A percentile compares a stretch with the other conserved stretches of the same genome.
Conservation (phyloP, 306 rosid species). For the Cicer bijugum region DNA sequence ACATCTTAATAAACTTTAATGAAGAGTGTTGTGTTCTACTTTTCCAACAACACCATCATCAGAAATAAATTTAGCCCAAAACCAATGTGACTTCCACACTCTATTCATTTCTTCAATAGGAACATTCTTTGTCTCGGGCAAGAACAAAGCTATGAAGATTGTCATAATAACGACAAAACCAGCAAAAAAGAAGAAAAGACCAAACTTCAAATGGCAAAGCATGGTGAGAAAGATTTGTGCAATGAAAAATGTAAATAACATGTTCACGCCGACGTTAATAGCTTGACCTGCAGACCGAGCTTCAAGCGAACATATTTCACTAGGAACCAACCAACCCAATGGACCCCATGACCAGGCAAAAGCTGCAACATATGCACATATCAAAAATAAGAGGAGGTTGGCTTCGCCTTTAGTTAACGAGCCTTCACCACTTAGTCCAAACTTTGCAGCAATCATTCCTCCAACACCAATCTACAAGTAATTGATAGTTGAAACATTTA, state of each 20-base stretch:
- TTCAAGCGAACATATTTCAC: conserved; percentile 14
- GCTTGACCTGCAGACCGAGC: neutral
- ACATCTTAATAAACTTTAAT: neutral
- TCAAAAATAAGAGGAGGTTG: conserved; percentile 43
- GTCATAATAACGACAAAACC: neutral
- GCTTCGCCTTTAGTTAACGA: conserved; percentile 32
- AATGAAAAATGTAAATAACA: conserved; percentile 52
- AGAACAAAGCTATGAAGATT: neutral
- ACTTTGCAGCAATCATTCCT: conserved; percentile 37
- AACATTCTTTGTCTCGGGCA: conserved; percentile 62
- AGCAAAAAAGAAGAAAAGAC: neutral
- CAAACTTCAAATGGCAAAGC: neutral
- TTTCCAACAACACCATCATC: neutral
- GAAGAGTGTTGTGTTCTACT: neutral
- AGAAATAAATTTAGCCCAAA: neutral
- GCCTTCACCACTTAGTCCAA: conserved; percentile 55
- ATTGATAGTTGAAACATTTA: neutral
- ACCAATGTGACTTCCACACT: conserved; percentile 47
- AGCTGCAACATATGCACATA: conserved; percentile 64
- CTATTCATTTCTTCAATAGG: conserved; percentile 60
- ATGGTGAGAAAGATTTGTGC: conserved; percentile 52
- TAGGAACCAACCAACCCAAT: conserved; percentile 64
- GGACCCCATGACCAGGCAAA: conserved; percentile 81
- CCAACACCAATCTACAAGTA: conserved; percentile 40
- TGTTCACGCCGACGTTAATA: conserved; percentile 46